These are phyloP conservation scores for Caloboletus firmus DNA, from an alignment of 1,284 basidiomycete genomes.

Conservation along the genomic window DNA sequence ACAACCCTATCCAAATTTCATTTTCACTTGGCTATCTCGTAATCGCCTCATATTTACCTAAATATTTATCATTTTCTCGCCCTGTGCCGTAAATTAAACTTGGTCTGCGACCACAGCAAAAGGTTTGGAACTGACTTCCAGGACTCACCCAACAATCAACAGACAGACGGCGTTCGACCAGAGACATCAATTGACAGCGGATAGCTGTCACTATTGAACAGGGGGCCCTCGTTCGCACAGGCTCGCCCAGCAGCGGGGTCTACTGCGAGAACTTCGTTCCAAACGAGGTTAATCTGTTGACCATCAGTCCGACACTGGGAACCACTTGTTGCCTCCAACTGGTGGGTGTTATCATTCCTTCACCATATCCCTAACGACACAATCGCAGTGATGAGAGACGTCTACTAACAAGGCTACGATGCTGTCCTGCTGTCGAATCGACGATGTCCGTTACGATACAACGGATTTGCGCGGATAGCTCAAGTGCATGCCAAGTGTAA, in stretches of 20 bases:
- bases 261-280: neutral
- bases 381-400: neutral
- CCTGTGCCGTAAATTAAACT: constrained; percentile 16
- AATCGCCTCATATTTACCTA: constrained; percentile 18
- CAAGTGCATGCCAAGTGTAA: neutral
- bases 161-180: neutral
- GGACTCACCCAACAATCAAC: neutral
- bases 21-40: constrained; percentile 33
- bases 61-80: constrained; percentile 14
- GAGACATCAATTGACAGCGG: neutral
- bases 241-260: too few relatives aligned
- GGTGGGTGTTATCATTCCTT: neutral
- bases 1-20: constrained; percentile 15
- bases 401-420: too few relatives aligned
- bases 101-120: too few relatives aligned
- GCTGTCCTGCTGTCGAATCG: too few relatives aligned
- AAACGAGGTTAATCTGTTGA: neutral
- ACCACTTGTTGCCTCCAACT: too few relatives aligned
- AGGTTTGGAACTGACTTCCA: neutral
- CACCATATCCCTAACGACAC: neutral
- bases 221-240: neutral
- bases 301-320: neutral
- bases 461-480: neutral
- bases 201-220: neutral
- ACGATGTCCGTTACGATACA: neutral